These are phyloP conservation scores for Dendrobium chrysotoxum DNA, from an alignment of 106 monocot genomes.

Conservation along the genomic window DNA sequence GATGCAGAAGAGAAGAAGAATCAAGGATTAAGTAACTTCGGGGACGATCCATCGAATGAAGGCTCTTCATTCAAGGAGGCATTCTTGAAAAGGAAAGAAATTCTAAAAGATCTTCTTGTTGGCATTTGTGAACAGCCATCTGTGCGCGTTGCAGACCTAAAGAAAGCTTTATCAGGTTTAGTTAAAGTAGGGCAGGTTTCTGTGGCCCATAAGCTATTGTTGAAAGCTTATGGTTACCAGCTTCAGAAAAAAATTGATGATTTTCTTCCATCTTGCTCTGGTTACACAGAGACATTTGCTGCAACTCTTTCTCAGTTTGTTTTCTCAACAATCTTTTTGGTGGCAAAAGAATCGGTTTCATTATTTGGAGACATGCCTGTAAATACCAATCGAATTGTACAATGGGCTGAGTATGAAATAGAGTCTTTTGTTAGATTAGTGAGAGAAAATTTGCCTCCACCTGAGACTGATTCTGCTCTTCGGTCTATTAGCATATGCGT, in stretches of 20 bases:
- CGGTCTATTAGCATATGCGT: slow-evolving; percentile 74
- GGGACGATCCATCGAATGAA: slow-evolving; percentile 28
- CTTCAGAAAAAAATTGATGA: slow-evolving; percentile 68
- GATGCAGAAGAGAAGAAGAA: slow-evolving; percentile 56
- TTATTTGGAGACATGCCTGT: slow-evolving; percentile 64
- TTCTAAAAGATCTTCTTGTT: slow-evolving; percentile 80
- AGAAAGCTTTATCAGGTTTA: slow-evolving; percentile 61
- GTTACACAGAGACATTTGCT: slow-evolving; percentile 73
- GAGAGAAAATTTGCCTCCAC: slow-evolving; percentile 67
- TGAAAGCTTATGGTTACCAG: slow-evolving; percentile 55
- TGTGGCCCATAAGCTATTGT: slow-evolving; percentile 68
- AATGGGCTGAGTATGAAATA: slow-evolving; percentile 93
- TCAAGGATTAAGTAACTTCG: slow-evolving; percentile 23
- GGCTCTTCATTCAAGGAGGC: slow-evolving; percentile 42
- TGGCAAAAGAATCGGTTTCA: slow-evolving; percentile 49
- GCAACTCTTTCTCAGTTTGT: slow-evolving; percentile 84
- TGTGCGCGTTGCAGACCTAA: slow-evolving; percentile 51
- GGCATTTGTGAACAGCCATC: slow-evolving; percentile 56
- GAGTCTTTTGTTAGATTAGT: slow-evolving; percentile 66
- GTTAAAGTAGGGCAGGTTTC: slow-evolving; percentile 71
- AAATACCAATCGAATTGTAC: slow-evolving; percentile 60
- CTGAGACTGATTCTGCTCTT: slow-evolving; percentile 60
- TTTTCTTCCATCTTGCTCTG: slow-evolving; percentile 80
- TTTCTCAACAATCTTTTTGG: slow-evolving; percentile 74
- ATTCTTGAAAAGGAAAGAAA: slow-evolving; percentile 56